A percentile compares a stretch with the other conserved stretches of the same genome.
Evolutionary conservation across 2,329 filamentous ascomycete species (phyloP).

Genomic region (Colletotrichum spinosum): DNA sequence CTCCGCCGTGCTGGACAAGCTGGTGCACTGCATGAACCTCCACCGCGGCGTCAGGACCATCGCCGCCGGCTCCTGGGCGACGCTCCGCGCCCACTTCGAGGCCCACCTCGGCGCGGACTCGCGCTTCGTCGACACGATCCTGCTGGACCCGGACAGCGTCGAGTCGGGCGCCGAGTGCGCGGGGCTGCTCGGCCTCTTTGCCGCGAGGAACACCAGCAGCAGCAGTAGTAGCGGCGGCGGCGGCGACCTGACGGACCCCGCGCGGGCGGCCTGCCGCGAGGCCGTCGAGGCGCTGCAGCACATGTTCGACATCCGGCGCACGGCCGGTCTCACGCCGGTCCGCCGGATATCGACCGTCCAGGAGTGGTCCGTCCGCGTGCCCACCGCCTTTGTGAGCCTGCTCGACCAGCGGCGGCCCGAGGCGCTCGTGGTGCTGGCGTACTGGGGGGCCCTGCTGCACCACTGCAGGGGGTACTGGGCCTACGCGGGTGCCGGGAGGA

Average conservation of each 20-base stretch:
- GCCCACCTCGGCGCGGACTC: slow-evolving; percentile 6
- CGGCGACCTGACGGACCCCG: slow-evolving; percentile 32
- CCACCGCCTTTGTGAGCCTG: slow-evolving; percentile 48
- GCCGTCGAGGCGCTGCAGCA: slow-evolving; percentile 46
- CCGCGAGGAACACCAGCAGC: not conserved
- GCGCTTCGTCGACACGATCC: slow-evolving; percentile 10
- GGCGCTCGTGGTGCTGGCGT: slow-evolving; percentile 52
- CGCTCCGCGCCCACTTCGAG: not conserved
- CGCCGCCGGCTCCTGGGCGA: slow-evolving; percentile 39
- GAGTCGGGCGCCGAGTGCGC: slow-evolving; percentile 42
- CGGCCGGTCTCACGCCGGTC: not conserved
- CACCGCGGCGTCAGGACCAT: slow-evolving; percentile 56
- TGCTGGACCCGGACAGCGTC: not conserved
- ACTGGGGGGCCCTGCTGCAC: slow-evolving; percentile 57
- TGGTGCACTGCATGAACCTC: slow-evolving; percentile 54
- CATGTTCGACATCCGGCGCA: slow-evolving; percentile 43
- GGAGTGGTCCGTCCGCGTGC: slow-evolving; percentile 50
- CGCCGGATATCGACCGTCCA: slow-evolving; percentile 41
- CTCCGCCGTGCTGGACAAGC: slow-evolving; percentile 50
- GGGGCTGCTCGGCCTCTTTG: slow-evolving; percentile 40
- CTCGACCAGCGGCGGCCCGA: slow-evolving; percentile 51
- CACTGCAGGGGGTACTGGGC: slow-evolving; percentile 48
- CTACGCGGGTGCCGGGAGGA: slow-evolving; percentile 45
- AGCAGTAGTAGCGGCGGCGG: not conserved
- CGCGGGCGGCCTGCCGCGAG: slow-evolving; percentile 38